These are phyloP conservation scores for Chlorella sp. DNA, from an alignment of 139 green algal genomes.

Conservation along the genomic window DNA sequence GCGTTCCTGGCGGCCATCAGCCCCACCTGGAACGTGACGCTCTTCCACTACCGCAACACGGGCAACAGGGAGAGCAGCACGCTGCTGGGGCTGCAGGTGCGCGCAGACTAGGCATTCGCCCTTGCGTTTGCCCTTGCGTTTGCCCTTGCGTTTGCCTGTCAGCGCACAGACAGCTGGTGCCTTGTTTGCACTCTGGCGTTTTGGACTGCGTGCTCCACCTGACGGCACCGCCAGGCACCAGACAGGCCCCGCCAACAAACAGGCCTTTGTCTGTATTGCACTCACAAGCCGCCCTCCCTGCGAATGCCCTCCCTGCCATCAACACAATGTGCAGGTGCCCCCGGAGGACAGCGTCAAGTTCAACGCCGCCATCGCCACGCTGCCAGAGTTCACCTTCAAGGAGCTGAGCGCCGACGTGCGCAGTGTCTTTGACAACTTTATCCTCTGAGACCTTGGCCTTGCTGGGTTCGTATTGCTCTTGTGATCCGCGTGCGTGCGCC, in stretches of 20 bases:
- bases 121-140: background rate
- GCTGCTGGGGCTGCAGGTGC: conserved; percentile 74
- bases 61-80: conserved; percentile 70
- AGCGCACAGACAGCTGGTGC: background rate
- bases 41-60: conserved; percentile 94
- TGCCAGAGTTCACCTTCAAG: conserved; percentile 58
- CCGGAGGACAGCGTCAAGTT: conserved; percentile 38
- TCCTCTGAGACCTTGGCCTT: conserved; percentile 54
- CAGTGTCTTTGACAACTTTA: conserved; percentile 77
- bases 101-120: background rate
- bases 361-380: conserved; percentile 9
- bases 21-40: conserved; percentile 84
- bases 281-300: no score
- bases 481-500: no score
- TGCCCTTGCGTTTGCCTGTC: background rate
- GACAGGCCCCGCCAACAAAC: no score
- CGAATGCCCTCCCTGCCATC: no score
- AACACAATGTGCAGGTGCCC: conserved; percentile 60
- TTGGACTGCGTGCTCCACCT: background rate
- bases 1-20: conserved; percentile 75
- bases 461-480: no score
- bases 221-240: background rate
- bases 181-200: no score
- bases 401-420: conserved; percentile 52
- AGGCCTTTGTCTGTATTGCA: no score